Percentiles rank a stretch among this genome's conserved stretches.
These are phyloP conservation scores for Pichia terricola DNA, from an alignment of 1,139 yeast species.

Conservation along the genomic window DNA sequence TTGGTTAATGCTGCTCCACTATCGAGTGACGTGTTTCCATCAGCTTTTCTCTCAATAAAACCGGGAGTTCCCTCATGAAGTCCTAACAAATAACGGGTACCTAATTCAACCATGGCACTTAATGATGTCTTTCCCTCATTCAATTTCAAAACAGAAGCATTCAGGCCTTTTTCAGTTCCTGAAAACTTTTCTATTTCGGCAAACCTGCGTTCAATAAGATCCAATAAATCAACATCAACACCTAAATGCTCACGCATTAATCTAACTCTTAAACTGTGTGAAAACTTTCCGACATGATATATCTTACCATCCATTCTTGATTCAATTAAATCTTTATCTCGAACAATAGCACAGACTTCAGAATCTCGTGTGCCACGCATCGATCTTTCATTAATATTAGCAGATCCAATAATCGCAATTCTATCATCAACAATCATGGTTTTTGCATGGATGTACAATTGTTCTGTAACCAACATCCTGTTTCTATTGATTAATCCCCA, in stretches of 20 bases:
- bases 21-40: background rate
- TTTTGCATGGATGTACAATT: conserved; percentile 89
- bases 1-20: conserved; percentile 11
- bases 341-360: conserved; percentile 79
- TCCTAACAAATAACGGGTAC: conserved; percentile 55
- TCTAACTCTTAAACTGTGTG: conserved; percentile 80
- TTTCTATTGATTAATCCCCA: conserved; percentile 90
- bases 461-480: conserved; percentile 75
- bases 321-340: conserved; percentile 71
- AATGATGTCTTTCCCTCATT: conserved; percentile 26
- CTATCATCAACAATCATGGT: conserved; percentile 90
- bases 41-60: conserved; percentile 6
- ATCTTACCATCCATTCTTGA: conserved; percentile 77
- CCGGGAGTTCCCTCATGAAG: conserved; percentile 28
- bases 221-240: conserved; percentile 81
- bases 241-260: conserved; percentile 97
- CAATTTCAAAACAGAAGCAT: conserved; percentile 30
- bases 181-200: conserved; percentile 51
- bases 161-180: conserved; percentile 32
- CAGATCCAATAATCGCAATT: conserved; percentile 89
- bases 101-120: conserved; percentile 69
- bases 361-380: conserved; percentile 92
- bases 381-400: conserved; percentile 91
- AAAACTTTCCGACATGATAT: conserved; percentile 75
- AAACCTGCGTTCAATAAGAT: conserved; percentile 72